phyloP scores from a whole-genome alignment of 2,329 filamentous ascomycete genomes.

The Fusarium concolor region DNA sequence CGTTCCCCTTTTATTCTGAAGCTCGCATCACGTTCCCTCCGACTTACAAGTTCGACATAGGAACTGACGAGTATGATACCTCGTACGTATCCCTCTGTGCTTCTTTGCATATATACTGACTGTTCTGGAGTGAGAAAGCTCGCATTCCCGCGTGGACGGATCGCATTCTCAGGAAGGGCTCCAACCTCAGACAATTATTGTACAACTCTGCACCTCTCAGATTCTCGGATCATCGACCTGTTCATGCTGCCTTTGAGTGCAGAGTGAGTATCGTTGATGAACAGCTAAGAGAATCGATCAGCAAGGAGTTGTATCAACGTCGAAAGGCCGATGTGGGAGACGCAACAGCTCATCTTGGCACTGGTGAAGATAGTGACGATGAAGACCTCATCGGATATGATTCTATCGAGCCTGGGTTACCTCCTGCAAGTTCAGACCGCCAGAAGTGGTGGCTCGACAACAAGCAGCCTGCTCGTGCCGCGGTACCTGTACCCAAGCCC shows the following conservation, averaged over 20 bases:
- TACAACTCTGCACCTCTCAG: constrained; percentile 85
- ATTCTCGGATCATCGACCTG: constrained; percentile 96
- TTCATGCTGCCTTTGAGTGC: constrained; percentile 90
- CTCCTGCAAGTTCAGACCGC: constrained; percentile 74
- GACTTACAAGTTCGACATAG: constrained; percentile 95
- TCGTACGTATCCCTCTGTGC: constrained; percentile 67
- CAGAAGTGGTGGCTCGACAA: constrained; percentile 78
- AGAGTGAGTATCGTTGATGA: constrained; percentile 85
- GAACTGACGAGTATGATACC: constrained; percentile 88
- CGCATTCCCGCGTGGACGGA: constrained; percentile 98
- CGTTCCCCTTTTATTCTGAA: constrained; percentile 93
- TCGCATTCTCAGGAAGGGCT: constrained; percentile 87
- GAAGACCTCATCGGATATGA: constrained; percentile 87
- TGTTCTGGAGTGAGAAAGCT: constrained; percentile 77
- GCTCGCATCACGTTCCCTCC: constrained; percentile 88
- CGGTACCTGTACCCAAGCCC: constrained; percentile 71
- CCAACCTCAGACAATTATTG: constrained; percentile 81
- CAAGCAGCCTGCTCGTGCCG: constrained; percentile 79
- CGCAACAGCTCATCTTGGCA: constrained; percentile 65
- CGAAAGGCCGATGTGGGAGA: constrained; percentile 75
- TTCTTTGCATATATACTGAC: constrained; percentile 27
- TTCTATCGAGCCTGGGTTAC: constrained; percentile 81
- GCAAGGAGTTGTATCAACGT: constrained; percentile 78
- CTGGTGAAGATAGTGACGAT: constrained; percentile 72
- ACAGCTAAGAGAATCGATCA: constrained; percentile 75